Conservation (phyloP, 1,284 basidiomycete genomes). For the Leucoagaricus sp. region DNA sequence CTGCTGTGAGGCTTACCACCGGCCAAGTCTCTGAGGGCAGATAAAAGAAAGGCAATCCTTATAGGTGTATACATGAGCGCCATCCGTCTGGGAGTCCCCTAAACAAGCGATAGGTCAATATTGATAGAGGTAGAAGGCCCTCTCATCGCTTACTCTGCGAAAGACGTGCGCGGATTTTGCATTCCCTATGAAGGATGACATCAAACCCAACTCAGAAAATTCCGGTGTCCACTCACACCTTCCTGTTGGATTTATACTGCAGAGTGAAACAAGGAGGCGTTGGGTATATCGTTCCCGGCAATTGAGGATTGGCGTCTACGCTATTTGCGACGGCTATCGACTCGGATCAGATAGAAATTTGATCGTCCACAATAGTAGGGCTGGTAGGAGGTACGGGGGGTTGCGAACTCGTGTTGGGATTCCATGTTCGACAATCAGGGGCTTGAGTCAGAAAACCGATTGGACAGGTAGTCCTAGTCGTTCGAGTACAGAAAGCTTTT, state of each 20-base stretch:
- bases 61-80: constrained; percentile 11
- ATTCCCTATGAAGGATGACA: background rate
- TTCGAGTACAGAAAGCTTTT: too few species aligned
- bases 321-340: too few species aligned
- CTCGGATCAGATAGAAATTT: too few species aligned
- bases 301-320: too few species aligned
- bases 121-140: background rate
- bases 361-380: too few species aligned
- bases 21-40: background rate
- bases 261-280: background rate
- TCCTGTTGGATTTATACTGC: background rate
- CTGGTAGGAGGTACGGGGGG: too few species aligned
- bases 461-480: too few species aligned
- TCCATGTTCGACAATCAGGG: too few species aligned
- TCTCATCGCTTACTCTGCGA: background rate
- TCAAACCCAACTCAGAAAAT: too few species aligned
- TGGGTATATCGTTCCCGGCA: background rate
- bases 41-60: constrained; percentile 19
- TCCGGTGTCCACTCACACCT: background rate
- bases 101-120: background rate
- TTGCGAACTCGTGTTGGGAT: too few species aligned
- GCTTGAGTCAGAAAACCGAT: too few species aligned
- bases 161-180: background rate
- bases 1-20: background rate
- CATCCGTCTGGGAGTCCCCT: background rate